Conservation (phyloP, 2,329 filamentous ascomycete species). For the Gyromitra esculenta region DNA sequence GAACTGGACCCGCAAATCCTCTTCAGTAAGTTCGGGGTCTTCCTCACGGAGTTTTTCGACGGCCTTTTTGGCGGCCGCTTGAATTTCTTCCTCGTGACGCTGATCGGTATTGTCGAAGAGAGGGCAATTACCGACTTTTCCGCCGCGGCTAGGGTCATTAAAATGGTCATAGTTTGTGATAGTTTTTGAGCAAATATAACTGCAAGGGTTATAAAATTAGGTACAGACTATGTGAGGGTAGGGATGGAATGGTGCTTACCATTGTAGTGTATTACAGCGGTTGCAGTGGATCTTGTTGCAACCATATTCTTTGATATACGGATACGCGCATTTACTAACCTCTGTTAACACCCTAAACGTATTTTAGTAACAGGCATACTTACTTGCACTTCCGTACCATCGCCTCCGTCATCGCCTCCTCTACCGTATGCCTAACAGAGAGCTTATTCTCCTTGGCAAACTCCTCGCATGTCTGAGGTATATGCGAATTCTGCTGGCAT, state of each 20-base stretch:
- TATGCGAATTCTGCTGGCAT: constrained; percentile 75
- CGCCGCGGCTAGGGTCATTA: constrained; percentile 65
- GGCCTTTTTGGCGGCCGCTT: constrained; percentile 69
- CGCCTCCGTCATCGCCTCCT: constrained; percentile 85
- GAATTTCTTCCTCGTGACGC: constrained; percentile 72
- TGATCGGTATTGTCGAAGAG: constrained; percentile 72
- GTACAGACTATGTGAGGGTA: background rate
- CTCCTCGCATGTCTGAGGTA: constrained; percentile 77
- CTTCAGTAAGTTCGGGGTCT: constrained; percentile 70
- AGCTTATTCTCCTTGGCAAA: constrained; percentile 69
- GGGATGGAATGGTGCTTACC: constrained; percentile 61
- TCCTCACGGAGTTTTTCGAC: constrained; percentile 67
- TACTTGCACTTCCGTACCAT: constrained; percentile 78
- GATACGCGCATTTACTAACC: constrained; percentile 68
- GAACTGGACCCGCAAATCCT: constrained; percentile 69
- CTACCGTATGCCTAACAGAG: constrained; percentile 72
- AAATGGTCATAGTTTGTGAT: constrained; percentile 76
- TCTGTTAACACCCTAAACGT: constrained; percentile 23
- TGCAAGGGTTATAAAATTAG: constrained; percentile 29
- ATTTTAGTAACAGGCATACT: constrained; percentile 22
- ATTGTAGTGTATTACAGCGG: constrained; percentile 67
- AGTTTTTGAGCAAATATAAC: constrained; percentile 77
- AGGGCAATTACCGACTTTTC: constrained; percentile 69
- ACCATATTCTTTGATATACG: constrained; percentile 79
- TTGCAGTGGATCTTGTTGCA: constrained; percentile 87